A percentile compares a stretch with the other conserved stretches of the same genome.
Conservation (phyloP, 164 flowering plant species). For the Vitis riparia region DNA sequence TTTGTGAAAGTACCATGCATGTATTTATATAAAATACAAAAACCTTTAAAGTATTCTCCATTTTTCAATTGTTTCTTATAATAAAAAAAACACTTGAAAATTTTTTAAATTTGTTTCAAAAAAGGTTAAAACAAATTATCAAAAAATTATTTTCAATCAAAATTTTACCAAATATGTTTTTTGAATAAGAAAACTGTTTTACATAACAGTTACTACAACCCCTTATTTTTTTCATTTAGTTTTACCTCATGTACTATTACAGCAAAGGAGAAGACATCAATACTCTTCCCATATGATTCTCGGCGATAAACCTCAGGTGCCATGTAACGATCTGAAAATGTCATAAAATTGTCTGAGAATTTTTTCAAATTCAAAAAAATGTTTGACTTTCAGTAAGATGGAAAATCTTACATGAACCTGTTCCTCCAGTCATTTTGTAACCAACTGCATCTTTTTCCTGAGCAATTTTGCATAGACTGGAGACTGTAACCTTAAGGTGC, state of each 20-base stretch:
- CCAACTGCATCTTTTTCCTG: slow-evolving; percentile 50
- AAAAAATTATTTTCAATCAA: no score
- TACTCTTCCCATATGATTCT: slow-evolving; percentile 66
- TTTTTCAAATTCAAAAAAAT: no score
- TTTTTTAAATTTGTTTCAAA: no score
- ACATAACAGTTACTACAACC: no score
- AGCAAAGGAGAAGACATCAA: slow-evolving; percentile 70
- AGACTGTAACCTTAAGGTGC: slow-evolving; percentile 58
- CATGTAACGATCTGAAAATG: slow-evolving; percentile 51
- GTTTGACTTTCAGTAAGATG: no score
- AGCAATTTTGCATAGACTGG: slow-evolving; percentile 60
- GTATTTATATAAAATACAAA: no score
- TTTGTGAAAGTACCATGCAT: no score
- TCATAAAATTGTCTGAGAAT: not conserved
- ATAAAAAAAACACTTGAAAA: no score
- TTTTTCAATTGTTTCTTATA: not conserved
- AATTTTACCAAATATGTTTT: no score
- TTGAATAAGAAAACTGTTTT: no score
- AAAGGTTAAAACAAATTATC: no score
- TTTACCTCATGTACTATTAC: slow-evolving; percentile 57
- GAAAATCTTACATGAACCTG: slow-evolving; percentile 54
- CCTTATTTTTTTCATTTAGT: not conserved
- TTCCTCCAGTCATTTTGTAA: slow-evolving; percentile 70
- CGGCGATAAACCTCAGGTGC: slow-evolving; percentile 70
- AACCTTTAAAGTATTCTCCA: no score